phyloP scores from a whole-genome alignment of 805 yeast species.

The Cyberlindnera nakhonratchasimensis region DNA sequence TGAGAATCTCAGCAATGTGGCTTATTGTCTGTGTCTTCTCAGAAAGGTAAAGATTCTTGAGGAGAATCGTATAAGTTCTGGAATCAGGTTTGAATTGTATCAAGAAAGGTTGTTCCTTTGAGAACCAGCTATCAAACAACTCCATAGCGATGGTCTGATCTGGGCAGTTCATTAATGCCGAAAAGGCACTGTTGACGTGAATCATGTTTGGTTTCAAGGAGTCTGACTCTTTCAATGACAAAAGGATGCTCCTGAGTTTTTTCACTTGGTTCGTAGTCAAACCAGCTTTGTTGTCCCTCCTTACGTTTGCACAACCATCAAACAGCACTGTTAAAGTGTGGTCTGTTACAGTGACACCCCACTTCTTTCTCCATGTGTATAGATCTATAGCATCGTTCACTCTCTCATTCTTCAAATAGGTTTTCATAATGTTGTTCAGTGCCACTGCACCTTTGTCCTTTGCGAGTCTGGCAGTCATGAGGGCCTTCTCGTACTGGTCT shows the following conservation, averaged over 20 bases:
- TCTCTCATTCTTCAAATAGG: slow-evolving; percentile 39
- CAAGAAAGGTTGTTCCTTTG: slow-evolving; percentile 19
- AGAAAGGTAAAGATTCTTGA: slow-evolving; percentile 23
- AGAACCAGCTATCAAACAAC: slow-evolving; percentile 33
- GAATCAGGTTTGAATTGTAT: slow-evolving; percentile 31
- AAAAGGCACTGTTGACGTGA: slow-evolving; percentile 45
- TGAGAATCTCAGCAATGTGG: slow-evolving; percentile 3
- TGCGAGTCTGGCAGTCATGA: slow-evolving; percentile 46
- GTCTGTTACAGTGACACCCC: slow-evolving; percentile 54
- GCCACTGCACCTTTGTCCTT: slow-evolving; percentile 51
- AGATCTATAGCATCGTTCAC: slow-evolving; percentile 49
- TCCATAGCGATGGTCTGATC: slow-evolving; percentile 37
- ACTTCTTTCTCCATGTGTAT: slow-evolving; percentile 54
- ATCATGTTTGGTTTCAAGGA: slow-evolving; percentile 34
- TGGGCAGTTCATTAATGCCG: slow-evolving; percentile 40
- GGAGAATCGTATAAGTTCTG: slow-evolving; percentile 30
- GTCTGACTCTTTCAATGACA: slow-evolving; percentile 26
- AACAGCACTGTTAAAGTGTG: slow-evolving; percentile 45
- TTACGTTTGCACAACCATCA: slow-evolving; percentile 39
- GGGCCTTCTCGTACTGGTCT: slow-evolving; percentile 51
- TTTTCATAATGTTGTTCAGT: slow-evolving; percentile 57
- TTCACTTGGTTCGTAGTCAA: slow-evolving; percentile 35
- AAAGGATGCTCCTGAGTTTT: slow-evolving; percentile 32
- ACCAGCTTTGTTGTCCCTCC: slow-evolving; percentile 18
- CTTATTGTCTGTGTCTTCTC: slow-evolving; percentile 2